Percentiles rank a stretch among this genome's conserved stretches.
Conservation (phyloP, 345 rosid species). For the Syzygium aromaticum region DNA sequence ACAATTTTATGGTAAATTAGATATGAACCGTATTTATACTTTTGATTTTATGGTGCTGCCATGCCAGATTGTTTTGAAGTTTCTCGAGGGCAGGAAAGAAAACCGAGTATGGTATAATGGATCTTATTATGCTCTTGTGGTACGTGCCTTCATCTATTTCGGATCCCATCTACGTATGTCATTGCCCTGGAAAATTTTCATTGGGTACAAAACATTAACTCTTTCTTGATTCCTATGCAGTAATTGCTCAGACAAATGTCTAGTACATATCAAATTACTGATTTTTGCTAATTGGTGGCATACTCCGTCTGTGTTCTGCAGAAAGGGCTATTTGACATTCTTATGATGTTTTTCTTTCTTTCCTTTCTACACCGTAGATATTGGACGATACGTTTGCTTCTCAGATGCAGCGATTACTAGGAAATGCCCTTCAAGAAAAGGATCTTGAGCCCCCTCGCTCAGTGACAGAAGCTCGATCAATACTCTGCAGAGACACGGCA, state of each 20-base stretch:
- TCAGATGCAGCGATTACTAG: constrained; percentile 83
- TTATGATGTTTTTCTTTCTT: background rate
- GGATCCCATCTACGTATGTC: background rate
- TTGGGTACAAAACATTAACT: background rate
- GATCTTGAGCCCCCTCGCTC: constrained; percentile 90
- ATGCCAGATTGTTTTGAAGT: constrained; percentile 66
- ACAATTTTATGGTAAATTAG: background rate
- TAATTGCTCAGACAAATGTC: background rate
- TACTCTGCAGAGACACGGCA: constrained; percentile 77
- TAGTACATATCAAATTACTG: background rate
- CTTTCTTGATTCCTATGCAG: background rate
- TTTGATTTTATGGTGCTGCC: background rate
- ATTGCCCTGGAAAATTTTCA: background rate
- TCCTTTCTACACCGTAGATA: constrained; percentile 28
- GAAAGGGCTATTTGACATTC: background rate
- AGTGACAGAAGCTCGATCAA: constrained; percentile 88
- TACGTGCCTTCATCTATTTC: constrained; percentile 22
- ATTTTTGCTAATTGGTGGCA: background rate
- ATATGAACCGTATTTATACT: background rate
- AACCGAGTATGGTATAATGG: constrained; percentile 89
- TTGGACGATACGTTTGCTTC: constrained; percentile 92
- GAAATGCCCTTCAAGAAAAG: constrained; percentile 83
- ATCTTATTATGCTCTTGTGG: constrained; percentile 89
- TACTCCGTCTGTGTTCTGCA: background rate
- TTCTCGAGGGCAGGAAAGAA: constrained; percentile 94